Evolutionary conservation across 2,329 filamentous ascomycete species (phyloP).

Genomic region (Xylaria sp.): DNA sequence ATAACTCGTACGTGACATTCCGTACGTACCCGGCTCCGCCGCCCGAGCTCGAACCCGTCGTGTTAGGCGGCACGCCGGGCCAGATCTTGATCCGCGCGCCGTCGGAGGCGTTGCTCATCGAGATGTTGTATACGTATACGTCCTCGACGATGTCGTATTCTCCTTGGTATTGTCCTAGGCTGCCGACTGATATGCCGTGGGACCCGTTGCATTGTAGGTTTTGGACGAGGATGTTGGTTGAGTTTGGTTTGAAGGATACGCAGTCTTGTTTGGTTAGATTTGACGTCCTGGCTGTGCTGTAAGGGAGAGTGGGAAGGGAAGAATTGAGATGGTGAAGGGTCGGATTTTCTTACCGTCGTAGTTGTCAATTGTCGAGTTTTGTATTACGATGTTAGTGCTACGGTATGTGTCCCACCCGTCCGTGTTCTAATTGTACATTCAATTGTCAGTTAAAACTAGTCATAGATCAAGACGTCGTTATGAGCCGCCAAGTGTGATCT

Average conservation of each 20-base stretch:
- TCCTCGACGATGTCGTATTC: constrained; percentile 70
- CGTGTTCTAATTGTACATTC: constrained; percentile 64
- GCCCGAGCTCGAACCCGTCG: constrained; percentile 66
- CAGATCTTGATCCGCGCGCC: constrained; percentile 74
- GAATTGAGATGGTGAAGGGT: background rate
- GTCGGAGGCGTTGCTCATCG: constrained; percentile 62
- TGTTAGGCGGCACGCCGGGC: constrained; percentile 56
- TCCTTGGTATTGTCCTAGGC: constrained; percentile 67
- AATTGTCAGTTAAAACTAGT: constrained; percentile 1
- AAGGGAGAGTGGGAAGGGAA: background rate
- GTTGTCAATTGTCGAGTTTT: constrained; percentile 72
- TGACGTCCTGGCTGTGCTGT: too few relatives aligned
- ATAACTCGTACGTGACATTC: constrained; percentile 70
- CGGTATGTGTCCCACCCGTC: constrained; percentile 72
- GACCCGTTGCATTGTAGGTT: constrained; percentile 70
- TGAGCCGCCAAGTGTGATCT: background rate
- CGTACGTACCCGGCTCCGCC: constrained; percentile 69
- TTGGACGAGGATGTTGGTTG: constrained; percentile 67
- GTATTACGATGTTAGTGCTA: constrained; percentile 69
- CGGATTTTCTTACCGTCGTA: constrained; percentile 63
- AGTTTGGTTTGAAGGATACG: constrained; percentile 73
- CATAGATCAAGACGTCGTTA: background rate
- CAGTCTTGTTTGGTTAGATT: constrained; percentile 57
- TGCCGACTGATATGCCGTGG: constrained; percentile 71
- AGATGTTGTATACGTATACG: constrained; percentile 62